These are phyloP conservation scores for Carex arenaria DNA, from an alignment of 202 grass and related monocot genomes.

Conservation along the genomic window DNA sequence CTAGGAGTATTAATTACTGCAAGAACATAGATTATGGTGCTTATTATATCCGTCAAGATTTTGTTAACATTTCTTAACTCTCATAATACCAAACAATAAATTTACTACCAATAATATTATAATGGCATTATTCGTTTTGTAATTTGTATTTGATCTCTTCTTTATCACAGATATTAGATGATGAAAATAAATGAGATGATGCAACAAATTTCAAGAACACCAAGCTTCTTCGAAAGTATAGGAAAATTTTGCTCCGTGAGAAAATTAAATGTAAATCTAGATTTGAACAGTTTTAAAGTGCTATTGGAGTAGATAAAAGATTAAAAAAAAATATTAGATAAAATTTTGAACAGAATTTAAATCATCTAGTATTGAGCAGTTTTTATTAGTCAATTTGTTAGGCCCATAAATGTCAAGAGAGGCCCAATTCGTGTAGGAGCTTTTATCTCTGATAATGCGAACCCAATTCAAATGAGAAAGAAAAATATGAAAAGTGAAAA, in stretches of 20 bases:
- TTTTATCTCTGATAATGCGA: no score
- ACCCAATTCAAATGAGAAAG: no score
- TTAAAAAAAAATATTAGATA: neutral
- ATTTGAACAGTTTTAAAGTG: neutral
- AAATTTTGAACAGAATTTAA: neutral
- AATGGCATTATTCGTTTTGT: neutral
- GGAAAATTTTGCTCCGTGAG: neutral
- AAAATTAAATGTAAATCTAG: neutral
- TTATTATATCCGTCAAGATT: neutral
- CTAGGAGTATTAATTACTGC: no score
- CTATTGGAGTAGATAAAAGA: neutral
- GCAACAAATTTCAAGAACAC: neutral
- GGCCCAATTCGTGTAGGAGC: no score
- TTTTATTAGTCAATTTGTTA: no score
- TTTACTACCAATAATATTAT: neutral
- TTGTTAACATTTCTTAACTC: neutral
- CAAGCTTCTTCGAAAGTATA: neutral
- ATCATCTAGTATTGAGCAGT: no score
- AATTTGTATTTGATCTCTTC: neutral
- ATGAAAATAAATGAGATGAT: conserved; percentile 28
- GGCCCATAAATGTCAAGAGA: no score
- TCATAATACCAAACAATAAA: neutral
- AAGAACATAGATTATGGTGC: neutral
- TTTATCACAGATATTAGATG: conserved; percentile 24
- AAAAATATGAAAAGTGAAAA: no score